These are phyloP conservation scores for Talaromyces stipitatus DNA, from an alignment of 495 filamentous ascomycete species.

Conservation along the genomic window DNA sequence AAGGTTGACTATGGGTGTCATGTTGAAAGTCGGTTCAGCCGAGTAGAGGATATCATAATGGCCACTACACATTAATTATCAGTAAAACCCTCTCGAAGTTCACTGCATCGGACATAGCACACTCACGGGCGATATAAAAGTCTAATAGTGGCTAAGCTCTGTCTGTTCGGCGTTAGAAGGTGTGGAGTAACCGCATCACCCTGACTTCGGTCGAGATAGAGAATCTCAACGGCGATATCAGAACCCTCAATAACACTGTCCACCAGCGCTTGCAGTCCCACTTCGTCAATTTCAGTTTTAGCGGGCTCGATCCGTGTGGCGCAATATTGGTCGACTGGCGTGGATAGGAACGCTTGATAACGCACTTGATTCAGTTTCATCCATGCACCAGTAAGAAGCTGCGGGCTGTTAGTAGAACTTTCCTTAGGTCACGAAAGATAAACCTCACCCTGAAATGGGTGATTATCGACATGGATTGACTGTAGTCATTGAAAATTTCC, in stretches of 20 bases:
- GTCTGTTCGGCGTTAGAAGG: conserved; percentile 50
- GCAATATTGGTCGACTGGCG: conserved; percentile 64
- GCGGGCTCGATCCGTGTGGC: conserved; percentile 61
- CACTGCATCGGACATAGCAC: background rate
- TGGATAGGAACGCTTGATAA: conserved; percentile 64
- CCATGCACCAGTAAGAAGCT: conserved; percentile 82
- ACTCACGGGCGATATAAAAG: conserved; percentile 67
- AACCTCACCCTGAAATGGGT: conserved; percentile 56
- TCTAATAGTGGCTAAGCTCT: conserved; percentile 49
- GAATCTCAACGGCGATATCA: conserved; percentile 73
- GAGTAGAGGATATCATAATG: conserved; percentile 96
- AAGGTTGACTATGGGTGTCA: conserved; percentile 38
- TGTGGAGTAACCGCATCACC: conserved; percentile 75
- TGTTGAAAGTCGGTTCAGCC: conserved; percentile 42
- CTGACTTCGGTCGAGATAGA: conserved; percentile 84
- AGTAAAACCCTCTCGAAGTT: conserved; percentile 9
- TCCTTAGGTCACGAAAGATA: background rate
- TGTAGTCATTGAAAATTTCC: conserved; percentile 67
- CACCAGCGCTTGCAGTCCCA: conserved; percentile 68
- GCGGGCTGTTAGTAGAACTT: conserved; percentile 4
- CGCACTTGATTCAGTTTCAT: conserved; percentile 64
- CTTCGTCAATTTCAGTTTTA: conserved; percentile 79
- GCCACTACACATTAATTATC: conserved; percentile 44
- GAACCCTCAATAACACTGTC: conserved; percentile 69
- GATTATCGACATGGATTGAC: conserved; percentile 63